Conservation (phyloP, 768 basidiomycete genomes). For the Gloeophyllum trabeum region DNA sequence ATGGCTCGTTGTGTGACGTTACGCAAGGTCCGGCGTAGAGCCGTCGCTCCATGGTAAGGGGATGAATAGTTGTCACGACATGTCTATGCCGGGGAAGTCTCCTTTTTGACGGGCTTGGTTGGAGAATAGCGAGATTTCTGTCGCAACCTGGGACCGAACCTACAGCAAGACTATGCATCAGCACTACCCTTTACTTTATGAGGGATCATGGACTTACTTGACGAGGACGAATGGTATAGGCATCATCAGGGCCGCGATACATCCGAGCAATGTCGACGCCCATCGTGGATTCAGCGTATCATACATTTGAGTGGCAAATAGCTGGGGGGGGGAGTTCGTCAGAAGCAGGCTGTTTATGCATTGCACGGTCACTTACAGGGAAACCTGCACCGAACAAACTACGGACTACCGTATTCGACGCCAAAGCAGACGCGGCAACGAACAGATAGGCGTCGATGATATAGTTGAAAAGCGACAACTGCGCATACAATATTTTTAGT, state of each 20-base stretch:
- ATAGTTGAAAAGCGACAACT: conserved; percentile 49
- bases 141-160: neutral
- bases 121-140: neutral
- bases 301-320: conserved; percentile 51
- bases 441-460: conserved; percentile 49
- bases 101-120: neutral
- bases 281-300: conserved; percentile 34
- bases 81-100: neutral
- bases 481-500: neutral
- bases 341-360: neutral
- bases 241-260: conserved; percentile 35
- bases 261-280: conserved; percentile 49
- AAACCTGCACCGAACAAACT: conserved; percentile 40
- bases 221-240: conserved; percentile 24
- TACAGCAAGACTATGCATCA: neutral
- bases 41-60: no score
- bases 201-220: conserved; percentile 5
- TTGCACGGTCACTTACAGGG: conserved; percentile 10
- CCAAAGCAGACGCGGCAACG: conserved; percentile 45
- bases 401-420: conserved; percentile 39
- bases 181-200: neutral
- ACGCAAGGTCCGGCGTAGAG: no score
- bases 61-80: no score
- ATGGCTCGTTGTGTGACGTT: no score
- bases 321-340: conserved; percentile 10